These are phyloP conservation scores for Colletotrichum musicola DNA, from an alignment of 2,329 filamentous ascomycete species.

Conservation along the genomic window DNA sequence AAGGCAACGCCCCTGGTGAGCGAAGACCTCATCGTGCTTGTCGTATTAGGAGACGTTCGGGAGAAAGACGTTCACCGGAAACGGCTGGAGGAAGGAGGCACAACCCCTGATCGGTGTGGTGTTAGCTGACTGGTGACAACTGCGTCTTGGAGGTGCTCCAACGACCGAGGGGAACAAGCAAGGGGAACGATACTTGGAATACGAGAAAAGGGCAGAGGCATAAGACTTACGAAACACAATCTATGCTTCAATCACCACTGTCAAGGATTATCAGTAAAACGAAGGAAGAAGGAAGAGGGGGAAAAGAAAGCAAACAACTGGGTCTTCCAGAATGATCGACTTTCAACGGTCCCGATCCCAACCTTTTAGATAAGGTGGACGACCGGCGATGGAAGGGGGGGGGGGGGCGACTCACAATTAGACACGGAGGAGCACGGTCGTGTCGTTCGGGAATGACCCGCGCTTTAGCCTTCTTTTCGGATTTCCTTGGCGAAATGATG, in stretches of 20 bases:
- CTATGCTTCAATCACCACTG: neutral
- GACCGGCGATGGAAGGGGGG: neutral
- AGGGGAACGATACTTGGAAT: neutral
- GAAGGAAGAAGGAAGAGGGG: conserved; percentile 8
- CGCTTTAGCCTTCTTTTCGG: conserved; percentile 19
- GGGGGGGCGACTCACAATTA: conserved; percentile 14
- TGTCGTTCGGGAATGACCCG: conserved; percentile 32
- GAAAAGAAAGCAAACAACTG: neutral
- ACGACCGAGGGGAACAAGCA: too few species aligned
- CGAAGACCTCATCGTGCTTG: conserved; percentile 28
- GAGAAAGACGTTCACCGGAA: neutral
- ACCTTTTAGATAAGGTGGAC: conserved; percentile 30
- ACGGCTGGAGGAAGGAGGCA: neutral
- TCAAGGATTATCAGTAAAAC: conserved; percentile 1
- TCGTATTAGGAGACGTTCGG: neutral
- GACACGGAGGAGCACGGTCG: conserved; percentile 27
- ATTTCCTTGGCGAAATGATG: conserved; percentile 23
- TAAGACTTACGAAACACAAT: neutral
- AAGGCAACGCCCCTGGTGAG: conserved; percentile 24
- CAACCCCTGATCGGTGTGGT: neutral
- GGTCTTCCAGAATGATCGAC: conserved; percentile 21
- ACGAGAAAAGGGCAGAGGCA: neutral
- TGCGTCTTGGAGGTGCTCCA: too few species aligned
- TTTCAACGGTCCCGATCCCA: conserved; percentile 23
- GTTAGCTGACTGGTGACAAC: too few species aligned